Percentiles rank a stretch among this genome's conserved stretches.
Conservation (phyloP, 306 rosid genomes). For the Mimosa pudica region DNA sequence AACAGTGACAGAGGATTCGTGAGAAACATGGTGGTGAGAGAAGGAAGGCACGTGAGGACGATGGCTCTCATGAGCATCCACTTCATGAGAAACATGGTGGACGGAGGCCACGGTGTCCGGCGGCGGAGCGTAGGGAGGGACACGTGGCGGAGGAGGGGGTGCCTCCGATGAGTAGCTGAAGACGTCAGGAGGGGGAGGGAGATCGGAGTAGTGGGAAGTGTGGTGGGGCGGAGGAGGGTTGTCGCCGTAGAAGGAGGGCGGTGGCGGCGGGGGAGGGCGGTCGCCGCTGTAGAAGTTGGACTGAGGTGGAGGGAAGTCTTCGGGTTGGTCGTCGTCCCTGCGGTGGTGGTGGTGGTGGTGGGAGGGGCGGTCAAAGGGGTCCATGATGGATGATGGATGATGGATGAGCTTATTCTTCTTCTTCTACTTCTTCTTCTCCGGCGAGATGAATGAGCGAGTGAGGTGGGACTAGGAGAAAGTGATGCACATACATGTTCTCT, state of each 20-base stretch:
- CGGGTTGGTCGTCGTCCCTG: conserved; percentile 19
- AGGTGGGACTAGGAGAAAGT: neutral
- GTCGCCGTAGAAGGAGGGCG: conserved; percentile 4
- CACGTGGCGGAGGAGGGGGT: conserved; percentile 34
- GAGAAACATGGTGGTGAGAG: conserved; percentile 33
- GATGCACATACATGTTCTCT: too few relatives aligned
- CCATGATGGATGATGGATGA: conserved; percentile 47
- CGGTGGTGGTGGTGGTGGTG: conserved; percentile 38
- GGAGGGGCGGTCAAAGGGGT: conserved; percentile 33
- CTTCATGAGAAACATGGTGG: conserved; percentile 46
- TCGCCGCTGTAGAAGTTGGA: conserved; percentile 20
- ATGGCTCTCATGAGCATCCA: conserved; percentile 12
- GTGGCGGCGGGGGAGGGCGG: conserved; percentile 32
- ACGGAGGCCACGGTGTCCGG: conserved; percentile 13
- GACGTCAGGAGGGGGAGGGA: conserved; percentile 7
- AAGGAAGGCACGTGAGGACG: conserved; percentile 40
- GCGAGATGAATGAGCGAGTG: neutral
- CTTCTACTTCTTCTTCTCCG: too few relatives aligned
- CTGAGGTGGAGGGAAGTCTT: conserved; percentile 43
- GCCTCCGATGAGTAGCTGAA: conserved; percentile 34
- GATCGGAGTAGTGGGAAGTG: conserved; percentile 28
- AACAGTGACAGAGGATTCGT: conserved; percentile 21
- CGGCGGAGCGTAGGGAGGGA: conserved; percentile 29
- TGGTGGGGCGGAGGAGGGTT: conserved; percentile 23
- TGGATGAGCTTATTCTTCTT: too few relatives aligned